Evolutionary conservation across 1,284 basidiomycete species (phyloP).

Genomic region (Takashimella tepidaria): DNA sequence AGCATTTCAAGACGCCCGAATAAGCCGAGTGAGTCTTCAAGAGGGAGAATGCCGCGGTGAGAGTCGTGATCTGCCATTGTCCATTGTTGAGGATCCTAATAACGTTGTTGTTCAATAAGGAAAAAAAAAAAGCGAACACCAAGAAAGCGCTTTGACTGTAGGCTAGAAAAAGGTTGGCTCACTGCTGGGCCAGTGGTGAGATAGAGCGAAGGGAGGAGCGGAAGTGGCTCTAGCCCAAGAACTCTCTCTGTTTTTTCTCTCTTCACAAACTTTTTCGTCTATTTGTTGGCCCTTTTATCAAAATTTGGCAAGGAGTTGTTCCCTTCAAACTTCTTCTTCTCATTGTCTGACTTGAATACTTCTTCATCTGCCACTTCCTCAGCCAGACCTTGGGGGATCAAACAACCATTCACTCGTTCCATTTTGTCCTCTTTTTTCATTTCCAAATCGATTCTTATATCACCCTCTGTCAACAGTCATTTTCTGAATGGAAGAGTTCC

Average conservation of each 20-base stretch:
- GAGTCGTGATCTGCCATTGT: constrained; percentile 85
- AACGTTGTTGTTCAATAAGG: too few species aligned
- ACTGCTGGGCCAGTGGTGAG: constrained; percentile 51
- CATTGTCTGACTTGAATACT: background rate
- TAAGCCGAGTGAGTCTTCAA: constrained; percentile 78
- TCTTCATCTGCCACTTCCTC: background rate
- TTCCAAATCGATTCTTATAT: too few species aligned
- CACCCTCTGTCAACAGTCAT: too few species aligned
- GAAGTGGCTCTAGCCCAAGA: constrained; percentile 28
- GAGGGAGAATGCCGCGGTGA: constrained; percentile 73
- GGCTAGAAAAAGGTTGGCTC: too few species aligned
- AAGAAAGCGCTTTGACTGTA: too few species aligned
- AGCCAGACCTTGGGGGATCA: background rate
- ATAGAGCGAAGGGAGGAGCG: constrained; percentile 50
- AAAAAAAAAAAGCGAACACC: too few species aligned
- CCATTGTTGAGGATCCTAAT: constrained; percentile 55
- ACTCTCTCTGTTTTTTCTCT: constrained; percentile 35
- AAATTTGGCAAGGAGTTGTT: constrained; percentile 6
- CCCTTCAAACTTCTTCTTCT: background rate
- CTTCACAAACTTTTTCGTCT: constrained; percentile 14
- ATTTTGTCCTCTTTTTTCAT: too few species aligned
- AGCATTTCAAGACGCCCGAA: constrained; percentile 95
- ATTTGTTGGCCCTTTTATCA: constrained; percentile 16
- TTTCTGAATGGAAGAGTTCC: background rate
- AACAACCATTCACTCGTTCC: too few species aligned